Base-by-base conservation (phyloP, 257 asterid species). In the Misopates orontium region DNA sequence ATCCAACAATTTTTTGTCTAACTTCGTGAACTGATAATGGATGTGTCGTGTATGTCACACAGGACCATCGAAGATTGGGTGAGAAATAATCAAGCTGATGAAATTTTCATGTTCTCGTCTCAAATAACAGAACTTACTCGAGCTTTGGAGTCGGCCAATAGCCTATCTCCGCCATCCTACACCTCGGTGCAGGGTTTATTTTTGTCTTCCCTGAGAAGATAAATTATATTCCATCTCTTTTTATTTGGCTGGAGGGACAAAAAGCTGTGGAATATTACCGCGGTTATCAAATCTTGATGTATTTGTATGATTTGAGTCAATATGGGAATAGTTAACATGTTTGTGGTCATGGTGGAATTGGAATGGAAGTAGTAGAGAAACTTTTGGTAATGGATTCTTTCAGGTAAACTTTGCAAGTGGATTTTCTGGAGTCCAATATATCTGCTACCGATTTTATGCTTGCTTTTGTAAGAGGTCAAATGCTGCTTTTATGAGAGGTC, bases 101-200 rank as follows among this genome's bases (percentile, higher is more conserved):
- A 90, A 79, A 82, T 94, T 16, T 85, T 79, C 85, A 85, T 90
- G 96, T 79, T 86, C 64, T 78, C 91, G 28, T 82, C 97, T 75
- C 96, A 86, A 84, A 80, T 86, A 78, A 45, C 56, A 19, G 89
- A 88, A 72, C 50, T 90, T 69, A 74, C 67, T 61, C 71, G 60
- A 68, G 69, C 31, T 36, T 62, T 94, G 84, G 88, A 83, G 79
- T 77, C 79, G 65, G 79, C 82, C 66, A 90, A 71, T 51, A 58
- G 59, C 57, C 75, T 64, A 13, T 83, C 75, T 71, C 96, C 97
- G 45, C 82, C 87, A 36, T 84, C 95, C 8, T 85, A 84, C 62
- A 69, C 72, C 45, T 75, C 81, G 40, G 48, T 83, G 68, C 95
- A 90, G 75, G 91, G 86, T 70, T 78, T 86, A 53, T 73, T 65